Evolutionary conservation across 495 filamentous ascomycete genomes (phyloP).

Genomic region (Aspergillus saccharolyticus): DNA sequence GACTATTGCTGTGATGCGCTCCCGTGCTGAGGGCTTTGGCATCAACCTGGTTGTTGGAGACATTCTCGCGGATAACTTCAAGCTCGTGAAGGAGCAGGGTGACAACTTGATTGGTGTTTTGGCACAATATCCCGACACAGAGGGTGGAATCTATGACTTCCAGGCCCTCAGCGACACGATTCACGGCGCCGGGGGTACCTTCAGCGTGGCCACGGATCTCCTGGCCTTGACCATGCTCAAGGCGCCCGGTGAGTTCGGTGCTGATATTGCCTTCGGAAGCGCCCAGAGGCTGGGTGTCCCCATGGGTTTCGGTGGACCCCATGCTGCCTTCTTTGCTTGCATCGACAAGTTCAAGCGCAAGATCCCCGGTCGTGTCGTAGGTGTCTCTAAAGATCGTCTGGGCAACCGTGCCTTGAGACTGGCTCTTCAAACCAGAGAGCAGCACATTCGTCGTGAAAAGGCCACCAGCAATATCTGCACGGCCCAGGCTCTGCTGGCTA

Average conservation of each 20-base stretch:
- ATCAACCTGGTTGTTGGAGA: constrained; percentile 73
- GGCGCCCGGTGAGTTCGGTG: constrained; percentile 92
- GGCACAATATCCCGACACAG: constrained; percentile 91
- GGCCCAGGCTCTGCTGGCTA: constrained; percentile 89
- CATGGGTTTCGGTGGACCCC: constrained; percentile 89
- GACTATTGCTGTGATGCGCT: constrained; percentile 79
- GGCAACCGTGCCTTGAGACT: constrained; percentile 82
- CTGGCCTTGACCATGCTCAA: constrained; percentile 85
- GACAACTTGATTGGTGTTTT: constrained; percentile 86
- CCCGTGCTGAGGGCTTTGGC: constrained; percentile 90
- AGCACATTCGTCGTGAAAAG: constrained; percentile 97
- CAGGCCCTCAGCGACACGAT: constrained; percentile 66
- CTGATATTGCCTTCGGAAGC: constrained; percentile 94
- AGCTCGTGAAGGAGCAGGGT: constrained; percentile 65
- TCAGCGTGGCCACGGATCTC: constrained; percentile 89
- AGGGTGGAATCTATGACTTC: constrained; percentile 77
- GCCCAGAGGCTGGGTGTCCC: constrained; percentile 94
- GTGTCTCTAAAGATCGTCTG: constrained; percentile 86
- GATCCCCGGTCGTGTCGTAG: constrained; percentile 89
- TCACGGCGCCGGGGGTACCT: constrained; percentile 73
- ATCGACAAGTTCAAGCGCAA: constrained; percentile 91
- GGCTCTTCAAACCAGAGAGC: constrained; percentile 90
- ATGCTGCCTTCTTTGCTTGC: constrained; percentile 96
- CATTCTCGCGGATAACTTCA: constrained; percentile 56
- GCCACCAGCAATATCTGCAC: constrained; percentile 99